Conservation (phyloP, 108 stramenopile genomes). For the Pseudonitzschia pungens region DNA sequence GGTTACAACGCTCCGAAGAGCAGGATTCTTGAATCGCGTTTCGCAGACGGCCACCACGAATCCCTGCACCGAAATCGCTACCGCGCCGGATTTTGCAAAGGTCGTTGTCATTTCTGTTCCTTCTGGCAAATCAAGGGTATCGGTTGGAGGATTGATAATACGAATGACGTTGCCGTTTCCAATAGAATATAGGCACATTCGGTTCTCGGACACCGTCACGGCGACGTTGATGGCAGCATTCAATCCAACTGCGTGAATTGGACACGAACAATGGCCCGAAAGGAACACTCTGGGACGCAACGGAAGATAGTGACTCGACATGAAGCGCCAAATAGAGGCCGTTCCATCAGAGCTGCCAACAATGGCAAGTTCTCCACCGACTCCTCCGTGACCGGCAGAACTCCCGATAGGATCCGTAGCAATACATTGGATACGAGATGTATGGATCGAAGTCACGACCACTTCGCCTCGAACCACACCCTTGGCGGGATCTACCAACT, state of each 20-base stretch:
- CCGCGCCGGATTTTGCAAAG: conserved; percentile 66
- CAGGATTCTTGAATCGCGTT: conserved; percentile 35
- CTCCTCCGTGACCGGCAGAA: conserved; percentile 81
- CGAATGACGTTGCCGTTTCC: conserved; percentile 83
- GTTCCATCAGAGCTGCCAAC: conserved; percentile 82
- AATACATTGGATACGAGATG: conserved; percentile 69
- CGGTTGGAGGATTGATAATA: conserved; percentile 61
- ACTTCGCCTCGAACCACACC: conserved; percentile 74
- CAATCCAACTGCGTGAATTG: conserved; percentile 65
- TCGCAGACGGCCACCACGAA: conserved; percentile 83
- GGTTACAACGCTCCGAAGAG: conserved; percentile 59
- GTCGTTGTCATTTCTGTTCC: conserved; percentile 29
- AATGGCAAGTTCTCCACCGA: conserved; percentile 86
- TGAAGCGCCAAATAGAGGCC: conserved; percentile 82
- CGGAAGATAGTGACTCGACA: conserved; percentile 86
- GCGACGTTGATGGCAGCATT: conserved; percentile 71
- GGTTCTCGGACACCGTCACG: conserved; percentile 65
- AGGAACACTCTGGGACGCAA: conserved; percentile 73
- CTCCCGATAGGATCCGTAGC: conserved; percentile 85
- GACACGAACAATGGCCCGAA: conserved; percentile 67
- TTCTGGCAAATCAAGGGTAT: conserved; percentile 39
- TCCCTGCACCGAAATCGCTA: conserved; percentile 77
- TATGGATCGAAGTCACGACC: conserved; percentile 70
- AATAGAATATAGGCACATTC: conserved; percentile 76
- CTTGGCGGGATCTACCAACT: conserved; percentile 83